Conservation (phyloP, 1,139 yeast species). For the Debaryomyces coudertii region DNA sequence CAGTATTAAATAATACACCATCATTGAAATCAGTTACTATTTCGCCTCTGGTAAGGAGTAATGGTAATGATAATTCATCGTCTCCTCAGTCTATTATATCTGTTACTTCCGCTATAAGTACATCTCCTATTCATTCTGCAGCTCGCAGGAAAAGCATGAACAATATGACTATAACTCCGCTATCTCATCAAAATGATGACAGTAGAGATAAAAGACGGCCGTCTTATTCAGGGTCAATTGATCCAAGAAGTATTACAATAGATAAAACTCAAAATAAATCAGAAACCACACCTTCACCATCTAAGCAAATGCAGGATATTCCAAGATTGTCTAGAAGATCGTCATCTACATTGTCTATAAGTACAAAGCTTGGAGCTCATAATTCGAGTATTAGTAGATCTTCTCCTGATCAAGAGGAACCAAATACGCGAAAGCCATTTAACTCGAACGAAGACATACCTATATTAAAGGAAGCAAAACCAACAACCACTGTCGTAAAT, state of each 20-base stretch:
- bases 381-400: constrained; percentile 20
- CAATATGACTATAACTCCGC: background rate
- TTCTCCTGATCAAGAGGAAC: constrained; percentile 14
- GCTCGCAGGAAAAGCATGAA: constrained; percentile 12
- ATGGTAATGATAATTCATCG: constrained; percentile 16
- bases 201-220: background rate
- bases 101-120: constrained; percentile 13
- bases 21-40: constrained; percentile 44
- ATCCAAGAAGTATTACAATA: background rate
- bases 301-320: background rate
- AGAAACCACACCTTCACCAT: constrained; percentile 8
- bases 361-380: constrained; percentile 35
- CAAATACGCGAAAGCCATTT: constrained; percentile 1
- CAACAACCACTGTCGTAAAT: constrained; percentile 4
- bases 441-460: constrained; percentile 1
- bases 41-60: constrained; percentile 37
- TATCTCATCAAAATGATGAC: background rate
- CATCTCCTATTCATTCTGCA: constrained; percentile 13
- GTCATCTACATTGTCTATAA: constrained; percentile 36
- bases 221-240: background rate
- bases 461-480: constrained; percentile 11
- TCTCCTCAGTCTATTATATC: constrained; percentile 27
- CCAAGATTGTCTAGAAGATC: constrained; percentile 17
- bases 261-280: constrained; percentile 2
- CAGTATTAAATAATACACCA: constrained; percentile 28